These are phyloP conservation scores for Phyllosticta citriasiana DNA, from an alignment of 2,329 filamentous ascomycete genomes.

Conservation along the genomic window DNA sequence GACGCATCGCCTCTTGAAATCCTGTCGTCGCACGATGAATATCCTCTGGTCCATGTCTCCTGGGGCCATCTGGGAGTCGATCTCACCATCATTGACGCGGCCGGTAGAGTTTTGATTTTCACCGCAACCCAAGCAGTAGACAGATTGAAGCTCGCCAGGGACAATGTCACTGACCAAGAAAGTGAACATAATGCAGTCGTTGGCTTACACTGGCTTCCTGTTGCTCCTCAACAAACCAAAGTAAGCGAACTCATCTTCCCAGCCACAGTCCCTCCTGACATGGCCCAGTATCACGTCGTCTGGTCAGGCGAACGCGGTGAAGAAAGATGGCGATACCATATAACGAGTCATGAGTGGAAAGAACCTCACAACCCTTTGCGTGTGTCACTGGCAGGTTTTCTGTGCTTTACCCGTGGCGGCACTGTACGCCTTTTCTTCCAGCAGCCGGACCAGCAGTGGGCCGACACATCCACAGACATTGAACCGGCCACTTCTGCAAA, in stretches of 20 bases:
- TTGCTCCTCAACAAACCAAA: constrained; percentile 32
- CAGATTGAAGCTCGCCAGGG: constrained; percentile 52
- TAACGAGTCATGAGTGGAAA: constrained; percentile 52
- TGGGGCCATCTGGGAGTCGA: constrained; percentile 75
- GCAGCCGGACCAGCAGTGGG: constrained; percentile 61
- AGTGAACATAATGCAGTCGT: constrained; percentile 71
- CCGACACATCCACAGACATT: constrained; percentile 63
- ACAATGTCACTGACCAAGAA: constrained; percentile 55
- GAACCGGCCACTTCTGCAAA: constrained; percentile 60
- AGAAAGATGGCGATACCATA: constrained; percentile 57
- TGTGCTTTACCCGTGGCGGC: constrained; percentile 68
- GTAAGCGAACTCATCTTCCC: constrained; percentile 13
- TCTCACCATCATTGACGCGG: constrained; percentile 70
- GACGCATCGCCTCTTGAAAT: constrained; percentile 60
- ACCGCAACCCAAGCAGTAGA: constrained; percentile 65
- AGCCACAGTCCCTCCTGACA: constrained; percentile 8
- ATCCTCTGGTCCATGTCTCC: constrained; percentile 65
- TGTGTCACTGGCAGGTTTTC: constrained; percentile 48
- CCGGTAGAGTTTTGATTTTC: constrained; percentile 67
- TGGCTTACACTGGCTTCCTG: constrained; percentile 71
- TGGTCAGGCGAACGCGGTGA: constrained; percentile 31
- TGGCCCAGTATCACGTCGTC: constrained; percentile 23
- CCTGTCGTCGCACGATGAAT: constrained; percentile 50
- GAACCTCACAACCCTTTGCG: constrained; percentile 62
- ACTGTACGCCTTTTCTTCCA: constrained; percentile 67